These are phyloP conservation scores for Setaria viridis DNA, from an alignment of 202 grass and related monocot genomes.

Conservation along the genomic window DNA sequence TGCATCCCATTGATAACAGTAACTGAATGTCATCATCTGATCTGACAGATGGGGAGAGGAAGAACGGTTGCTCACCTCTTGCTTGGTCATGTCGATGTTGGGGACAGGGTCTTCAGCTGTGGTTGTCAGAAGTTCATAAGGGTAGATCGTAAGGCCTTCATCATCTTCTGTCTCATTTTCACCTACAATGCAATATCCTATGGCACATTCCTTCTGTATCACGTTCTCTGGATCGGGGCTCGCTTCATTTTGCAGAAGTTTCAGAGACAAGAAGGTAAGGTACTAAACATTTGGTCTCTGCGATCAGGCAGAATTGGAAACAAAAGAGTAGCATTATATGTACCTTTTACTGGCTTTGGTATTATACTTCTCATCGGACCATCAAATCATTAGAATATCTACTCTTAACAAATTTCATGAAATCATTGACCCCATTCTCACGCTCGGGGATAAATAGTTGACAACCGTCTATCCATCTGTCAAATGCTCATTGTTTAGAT, in stretches of 20 bases:
- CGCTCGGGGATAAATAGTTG: too few species aligned
- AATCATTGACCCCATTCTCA: too few species aligned
- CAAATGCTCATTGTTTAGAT: too few species aligned
- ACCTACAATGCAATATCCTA: constrained; percentile 12
- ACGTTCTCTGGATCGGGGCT: constrained; percentile 40
- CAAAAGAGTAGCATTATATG: constrained; percentile 5
- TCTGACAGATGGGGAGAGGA: background rate
- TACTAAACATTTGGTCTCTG: background rate
- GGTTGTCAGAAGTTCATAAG: constrained; percentile 68
- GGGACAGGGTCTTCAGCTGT: constrained; percentile 57
- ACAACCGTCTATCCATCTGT: too few species aligned
- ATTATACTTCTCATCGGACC: constrained; percentile 41
- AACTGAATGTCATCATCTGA: background rate
- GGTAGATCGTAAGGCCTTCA: constrained; percentile 51
- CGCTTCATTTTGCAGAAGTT: constrained; percentile 41
- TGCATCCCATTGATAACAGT: constrained; percentile 42
- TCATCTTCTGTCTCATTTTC: constrained; percentile 61
- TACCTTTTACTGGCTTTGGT: constrained; percentile 87
- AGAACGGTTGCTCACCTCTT: constrained; percentile 58
- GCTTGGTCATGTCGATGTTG: constrained; percentile 70
- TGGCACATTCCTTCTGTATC: constrained; percentile 51
- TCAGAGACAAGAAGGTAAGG: constrained; percentile 18
- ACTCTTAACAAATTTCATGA: too few species aligned
- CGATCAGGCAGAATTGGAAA: constrained; percentile 9
- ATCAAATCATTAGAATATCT: background rate